Percentiles rank a stretch among this genome's conserved stretches.
These are phyloP conservation scores for Torulaspora maleeae DNA, from an alignment of 805 yeast genomes.

Conservation along the genomic window DNA sequence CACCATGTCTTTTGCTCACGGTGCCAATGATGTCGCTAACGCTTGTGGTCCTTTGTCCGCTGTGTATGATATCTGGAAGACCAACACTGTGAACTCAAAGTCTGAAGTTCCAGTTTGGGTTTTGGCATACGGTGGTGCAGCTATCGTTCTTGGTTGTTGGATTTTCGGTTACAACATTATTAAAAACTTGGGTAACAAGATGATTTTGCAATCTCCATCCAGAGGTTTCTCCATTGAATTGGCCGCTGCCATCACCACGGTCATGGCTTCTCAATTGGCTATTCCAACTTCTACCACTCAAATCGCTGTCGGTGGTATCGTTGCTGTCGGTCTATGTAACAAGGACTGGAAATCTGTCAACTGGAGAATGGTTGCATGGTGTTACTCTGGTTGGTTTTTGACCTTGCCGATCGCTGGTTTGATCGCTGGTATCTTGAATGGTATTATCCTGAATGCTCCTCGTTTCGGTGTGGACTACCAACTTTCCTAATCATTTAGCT, in stretches of 20 bases:
- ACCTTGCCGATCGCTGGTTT: slow-evolving; percentile 73
- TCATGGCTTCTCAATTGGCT: slow-evolving; percentile 66
- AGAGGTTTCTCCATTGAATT: slow-evolving; percentile 73
- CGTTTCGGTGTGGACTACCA: slow-evolving; percentile 37
- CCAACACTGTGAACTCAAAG: slow-evolving; percentile 43
- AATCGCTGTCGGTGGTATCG: slow-evolving; percentile 74
- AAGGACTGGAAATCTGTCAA: slow-evolving; percentile 57
- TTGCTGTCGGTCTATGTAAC: slow-evolving; percentile 70
- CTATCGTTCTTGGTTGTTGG: slow-evolving; percentile 66
- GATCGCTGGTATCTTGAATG: slow-evolving; percentile 62
- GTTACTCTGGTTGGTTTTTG: slow-evolving; percentile 66
- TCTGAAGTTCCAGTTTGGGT: slow-evolving; percentile 69
- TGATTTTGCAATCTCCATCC: slow-evolving; percentile 71
- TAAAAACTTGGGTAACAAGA: slow-evolving; percentile 65
- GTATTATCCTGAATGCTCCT: slow-evolving; percentile 63
- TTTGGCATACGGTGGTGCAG: slow-evolving; percentile 60
- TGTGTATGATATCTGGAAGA: slow-evolving; percentile 56
- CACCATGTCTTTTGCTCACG: slow-evolving; percentile 79
- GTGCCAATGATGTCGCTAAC: slow-evolving; percentile 74
- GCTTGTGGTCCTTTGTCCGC: slow-evolving; percentile 74
- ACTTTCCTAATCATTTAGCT: slow-evolving; percentile 3
- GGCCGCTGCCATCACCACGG: slow-evolving; percentile 72
- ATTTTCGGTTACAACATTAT: slow-evolving; percentile 67
- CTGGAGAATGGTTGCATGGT: slow-evolving; percentile 74
- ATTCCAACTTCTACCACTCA: slow-evolving; percentile 78